Evolutionary conservation across 2,329 filamentous ascomycete genomes (phyloP).

Genomic region (Blumeria hordei): DNA sequence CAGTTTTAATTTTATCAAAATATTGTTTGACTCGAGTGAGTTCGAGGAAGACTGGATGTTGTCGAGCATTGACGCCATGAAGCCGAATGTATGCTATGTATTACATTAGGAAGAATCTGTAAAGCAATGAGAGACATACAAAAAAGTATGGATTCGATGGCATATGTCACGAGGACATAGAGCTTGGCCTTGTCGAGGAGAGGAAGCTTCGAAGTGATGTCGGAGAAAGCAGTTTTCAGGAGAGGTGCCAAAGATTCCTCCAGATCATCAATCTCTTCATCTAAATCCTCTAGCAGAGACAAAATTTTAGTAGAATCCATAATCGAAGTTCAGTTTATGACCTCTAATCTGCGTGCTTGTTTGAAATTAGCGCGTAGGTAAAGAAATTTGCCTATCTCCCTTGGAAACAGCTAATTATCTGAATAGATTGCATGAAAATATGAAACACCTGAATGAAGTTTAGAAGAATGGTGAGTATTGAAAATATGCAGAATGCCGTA

Average conservation of each 20-base stretch:
- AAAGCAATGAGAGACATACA: slow-evolving; percentile 25
- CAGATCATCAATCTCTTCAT: slow-evolving; percentile 56
- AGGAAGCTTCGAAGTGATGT: slow-evolving; percentile 53
- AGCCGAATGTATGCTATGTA: slow-evolving; percentile 46
- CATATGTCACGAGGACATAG: slow-evolving; percentile 67
- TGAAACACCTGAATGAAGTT: no score
- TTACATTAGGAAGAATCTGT: background rate
- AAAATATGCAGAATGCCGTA: no score
- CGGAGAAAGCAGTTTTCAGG: slow-evolving; percentile 35
- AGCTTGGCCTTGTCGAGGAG: slow-evolving; percentile 91
- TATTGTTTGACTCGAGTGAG: slow-evolving; percentile 73
- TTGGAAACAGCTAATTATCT: no score
- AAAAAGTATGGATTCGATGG: slow-evolving; percentile 76
- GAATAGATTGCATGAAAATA: no score
- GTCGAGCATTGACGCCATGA: slow-evolving; percentile 55
- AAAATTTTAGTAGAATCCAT: slow-evolving; percentile 20
- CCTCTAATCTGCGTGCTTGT: no score
- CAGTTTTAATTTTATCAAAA: slow-evolving; percentile 69
- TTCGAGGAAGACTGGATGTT: slow-evolving; percentile 68
- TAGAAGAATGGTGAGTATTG: no score
- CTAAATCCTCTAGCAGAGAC: slow-evolving; percentile 26
- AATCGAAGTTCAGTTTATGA: background rate
- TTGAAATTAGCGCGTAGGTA: no score
- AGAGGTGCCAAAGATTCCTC: slow-evolving; percentile 54
- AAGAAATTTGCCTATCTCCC: no score